Conservation (phyloP, 2,329 filamentous ascomycete genomes). For the Teratosphaeria viscida region DNA sequence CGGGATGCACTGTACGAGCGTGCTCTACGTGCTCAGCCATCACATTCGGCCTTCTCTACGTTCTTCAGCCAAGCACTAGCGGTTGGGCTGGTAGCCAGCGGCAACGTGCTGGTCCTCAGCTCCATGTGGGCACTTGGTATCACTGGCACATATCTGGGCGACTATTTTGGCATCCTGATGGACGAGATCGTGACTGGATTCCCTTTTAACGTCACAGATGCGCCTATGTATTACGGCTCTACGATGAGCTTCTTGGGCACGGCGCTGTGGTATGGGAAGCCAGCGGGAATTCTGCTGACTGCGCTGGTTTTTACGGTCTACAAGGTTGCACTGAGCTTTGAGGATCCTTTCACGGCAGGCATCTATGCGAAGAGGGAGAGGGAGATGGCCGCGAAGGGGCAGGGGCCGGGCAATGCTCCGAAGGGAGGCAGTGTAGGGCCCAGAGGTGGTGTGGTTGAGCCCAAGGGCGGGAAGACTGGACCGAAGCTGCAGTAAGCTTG, state of each 20-base stretch:
- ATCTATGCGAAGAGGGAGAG: slow-evolving; percentile 82
- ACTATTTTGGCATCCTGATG: slow-evolving; percentile 99
- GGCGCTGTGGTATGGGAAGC: slow-evolving; percentile 74
- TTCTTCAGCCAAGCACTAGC: slow-evolving; percentile 12
- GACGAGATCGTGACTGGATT: slow-evolving; percentile 89
- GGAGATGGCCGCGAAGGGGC: slow-evolving; percentile 30
- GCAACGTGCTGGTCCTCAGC: slow-evolving; percentile 76
- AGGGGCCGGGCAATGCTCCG: slow-evolving; percentile 1
- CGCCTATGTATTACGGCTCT: slow-evolving; percentile 94
- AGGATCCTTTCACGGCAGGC: slow-evolving; percentile 86
- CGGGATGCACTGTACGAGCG: slow-evolving; percentile 72
- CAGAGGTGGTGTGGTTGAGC: slow-evolving; percentile 1
- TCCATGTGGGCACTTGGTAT: slow-evolving; percentile 89
- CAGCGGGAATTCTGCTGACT: slow-evolving; percentile 71
- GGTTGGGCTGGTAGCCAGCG: slow-evolving; percentile 1
- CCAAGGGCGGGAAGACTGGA: slow-evolving; percentile 1
- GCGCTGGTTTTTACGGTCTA: slow-evolving; percentile 68
- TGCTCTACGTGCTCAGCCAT: slow-evolving; percentile 66
- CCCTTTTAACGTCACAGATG: slow-evolving; percentile 82
- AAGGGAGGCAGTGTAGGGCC: slow-evolving; percentile 19
- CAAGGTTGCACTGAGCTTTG: slow-evolving; percentile 67
- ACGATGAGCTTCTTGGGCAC: slow-evolving; percentile 87
- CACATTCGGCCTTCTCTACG: slow-evolving; percentile 60
- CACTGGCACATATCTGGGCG: slow-evolving; percentile 90
- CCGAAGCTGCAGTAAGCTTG: slow-evolving; percentile 1